Evolutionary conservation across 2,329 filamentous ascomycete species (phyloP).

Genomic region (Neodidymelliopsis sp.): DNA sequence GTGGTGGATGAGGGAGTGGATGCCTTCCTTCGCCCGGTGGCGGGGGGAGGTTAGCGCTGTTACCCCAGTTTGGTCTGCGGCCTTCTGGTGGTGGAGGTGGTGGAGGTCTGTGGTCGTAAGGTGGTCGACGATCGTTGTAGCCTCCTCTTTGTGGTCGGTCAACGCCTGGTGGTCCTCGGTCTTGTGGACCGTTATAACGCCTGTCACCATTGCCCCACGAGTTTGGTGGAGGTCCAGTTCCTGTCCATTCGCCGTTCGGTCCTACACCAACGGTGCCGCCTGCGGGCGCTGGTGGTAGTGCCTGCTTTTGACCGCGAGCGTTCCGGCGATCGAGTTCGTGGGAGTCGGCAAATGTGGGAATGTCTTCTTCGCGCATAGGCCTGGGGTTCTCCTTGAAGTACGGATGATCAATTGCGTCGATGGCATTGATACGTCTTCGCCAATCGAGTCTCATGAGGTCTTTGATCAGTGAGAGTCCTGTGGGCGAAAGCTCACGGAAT

Average conservation of each 20-base stretch:
- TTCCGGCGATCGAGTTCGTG: slow-evolving; percentile 96
- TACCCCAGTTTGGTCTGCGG: slow-evolving; percentile 44
- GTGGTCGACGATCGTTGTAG: slow-evolving; percentile 38
- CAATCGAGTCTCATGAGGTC: slow-evolving; percentile 90
- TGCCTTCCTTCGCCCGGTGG: slow-evolving; percentile 48
- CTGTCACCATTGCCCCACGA: slow-evolving; percentile 47
- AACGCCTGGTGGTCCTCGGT: slow-evolving; percentile 51
- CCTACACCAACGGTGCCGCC: slow-evolving; percentile 86
- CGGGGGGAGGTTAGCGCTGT: slow-evolving; percentile 40
- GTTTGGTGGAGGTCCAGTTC: slow-evolving; percentile 46
- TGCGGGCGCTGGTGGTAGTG: slow-evolving; percentile 86
- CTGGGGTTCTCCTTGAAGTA: slow-evolving; percentile 85
- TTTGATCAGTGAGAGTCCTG: slow-evolving; percentile 79
- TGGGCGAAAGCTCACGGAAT: slow-evolving; percentile 77
- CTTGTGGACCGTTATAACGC: slow-evolving; percentile 43
- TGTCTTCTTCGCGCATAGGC: slow-evolving; percentile 81
- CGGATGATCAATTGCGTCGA: slow-evolving; percentile 89
- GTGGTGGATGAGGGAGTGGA: slow-evolving; percentile 44
- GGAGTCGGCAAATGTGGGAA: slow-evolving; percentile 92
- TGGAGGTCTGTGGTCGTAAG: slow-evolving; percentile 39
- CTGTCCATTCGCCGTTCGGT: slow-evolving; percentile 67
- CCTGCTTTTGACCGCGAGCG: slow-evolving; percentile 84
- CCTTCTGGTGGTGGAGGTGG: slow-evolving; percentile 46
- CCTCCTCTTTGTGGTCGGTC: slow-evolving; percentile 40
- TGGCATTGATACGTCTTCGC: slow-evolving; percentile 86